These are phyloP conservation scores for Aschersonia sp. DNA, from an alignment of 2,329 filamentous ascomycete species.

Conservation along the genomic window DNA sequence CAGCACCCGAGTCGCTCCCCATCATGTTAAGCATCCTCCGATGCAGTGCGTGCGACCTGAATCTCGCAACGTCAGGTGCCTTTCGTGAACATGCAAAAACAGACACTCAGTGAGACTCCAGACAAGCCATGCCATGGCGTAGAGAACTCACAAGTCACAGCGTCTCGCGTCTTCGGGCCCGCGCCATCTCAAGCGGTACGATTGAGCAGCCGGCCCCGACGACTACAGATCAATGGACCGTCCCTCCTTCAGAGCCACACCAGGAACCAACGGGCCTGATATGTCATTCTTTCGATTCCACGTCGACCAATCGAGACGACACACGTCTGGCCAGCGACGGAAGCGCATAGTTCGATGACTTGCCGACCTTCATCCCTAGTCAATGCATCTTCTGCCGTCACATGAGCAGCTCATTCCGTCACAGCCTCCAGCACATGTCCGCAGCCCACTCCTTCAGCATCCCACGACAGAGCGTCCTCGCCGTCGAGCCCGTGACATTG, in stretches of 20 bases:
- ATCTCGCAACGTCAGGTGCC: background rate
- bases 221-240: too few species aligned
- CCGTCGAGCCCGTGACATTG: constrained; percentile 13
- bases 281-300: too few species aligned
- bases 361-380: too few species aligned
- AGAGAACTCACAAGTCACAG: background rate
- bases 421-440: background rate
- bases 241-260: too few species aligned
- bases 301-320: too few species aligned
- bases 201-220: too few species aligned
- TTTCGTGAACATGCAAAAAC: background rate
- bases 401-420: background rate
- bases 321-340: too few species aligned
- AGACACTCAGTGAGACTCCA: background rate
- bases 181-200: background rate
- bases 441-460: background rate
- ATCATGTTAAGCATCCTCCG: background rate
- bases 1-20: background rate
- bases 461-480: background rate
- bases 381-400: background rate
- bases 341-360: too few species aligned
- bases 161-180: background rate
- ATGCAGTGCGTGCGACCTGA: background rate
- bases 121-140: background rate
- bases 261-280: too few species aligned